Conservation (phyloP, 2,329 filamentous ascomycete genomes). For the Grosmannia penicillata region DNA sequence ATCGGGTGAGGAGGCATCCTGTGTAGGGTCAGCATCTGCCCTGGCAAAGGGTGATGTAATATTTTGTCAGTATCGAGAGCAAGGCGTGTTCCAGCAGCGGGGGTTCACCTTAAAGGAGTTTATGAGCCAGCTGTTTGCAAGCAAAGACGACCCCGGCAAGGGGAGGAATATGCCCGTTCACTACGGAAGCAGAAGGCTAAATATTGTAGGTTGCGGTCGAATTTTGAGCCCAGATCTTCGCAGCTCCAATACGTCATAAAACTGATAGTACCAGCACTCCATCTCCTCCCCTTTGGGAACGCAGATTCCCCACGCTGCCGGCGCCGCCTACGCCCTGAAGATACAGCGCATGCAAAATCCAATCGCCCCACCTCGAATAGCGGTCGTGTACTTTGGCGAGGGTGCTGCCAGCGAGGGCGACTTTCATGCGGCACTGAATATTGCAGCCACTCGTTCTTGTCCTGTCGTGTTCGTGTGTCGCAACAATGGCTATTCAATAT, state of each 20-base stretch:
- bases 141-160: constrained; percentile 60
- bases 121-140: constrained; percentile 91
- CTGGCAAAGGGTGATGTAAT: constrained; percentile 75
- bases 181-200: constrained; percentile 71
- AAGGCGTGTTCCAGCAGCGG: constrained; percentile 78
- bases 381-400: constrained; percentile 68
- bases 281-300: constrained; percentile 67
- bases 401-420: constrained; percentile 70
- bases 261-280: constrained; percentile 37
- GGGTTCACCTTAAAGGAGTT: constrained; percentile 80
- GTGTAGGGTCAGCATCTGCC: constrained; percentile 75
- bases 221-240: too few species aligned
- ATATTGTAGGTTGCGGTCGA: constrained; percentile 47
- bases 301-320: constrained; percentile 65
- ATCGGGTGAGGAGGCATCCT: constrained; percentile 86
- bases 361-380: constrained; percentile 42
- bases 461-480: constrained; percentile 68
- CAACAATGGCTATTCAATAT: constrained; percentile 75
- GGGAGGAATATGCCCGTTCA: constrained; percentile 97
- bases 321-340: constrained; percentile 67
- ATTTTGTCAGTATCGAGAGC: constrained; percentile 89
- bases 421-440: constrained; percentile 71
- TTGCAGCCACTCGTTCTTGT: constrained; percentile 62
- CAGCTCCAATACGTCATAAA: neutral
- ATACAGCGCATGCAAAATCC: constrained; percentile 54